These are phyloP conservation scores for Drechslerella dactyloides DNA, from an alignment of 2,329 filamentous ascomycete genomes.

Conservation along the genomic window DNA sequence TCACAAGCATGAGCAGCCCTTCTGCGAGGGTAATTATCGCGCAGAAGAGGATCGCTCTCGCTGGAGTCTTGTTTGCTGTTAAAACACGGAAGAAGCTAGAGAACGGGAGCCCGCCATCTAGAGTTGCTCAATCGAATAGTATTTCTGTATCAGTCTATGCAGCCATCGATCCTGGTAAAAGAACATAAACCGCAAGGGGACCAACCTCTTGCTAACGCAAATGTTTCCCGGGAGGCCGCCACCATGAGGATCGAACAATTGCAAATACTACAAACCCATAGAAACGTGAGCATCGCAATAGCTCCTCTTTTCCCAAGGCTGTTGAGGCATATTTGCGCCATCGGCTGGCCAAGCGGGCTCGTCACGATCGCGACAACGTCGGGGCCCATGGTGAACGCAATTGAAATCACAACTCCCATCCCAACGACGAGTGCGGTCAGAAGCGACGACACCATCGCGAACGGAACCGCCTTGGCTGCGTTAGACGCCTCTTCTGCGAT, in stretches of 20 bases:
- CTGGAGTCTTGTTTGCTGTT: slow-evolving; percentile 55
- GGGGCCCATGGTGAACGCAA: slow-evolving; percentile 46
- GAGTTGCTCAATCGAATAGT: not conserved
- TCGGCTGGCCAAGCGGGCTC: slow-evolving; percentile 37
- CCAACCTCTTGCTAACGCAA: slow-evolving; percentile 56
- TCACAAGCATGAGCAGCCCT: slow-evolving; percentile 57
- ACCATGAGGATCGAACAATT: slow-evolving; percentile 57
- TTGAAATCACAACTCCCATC: slow-evolving; percentile 45
- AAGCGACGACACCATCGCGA: slow-evolving; percentile 56
- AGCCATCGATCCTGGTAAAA: too few relatives aligned
- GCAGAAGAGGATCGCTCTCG: slow-evolving; percentile 55
- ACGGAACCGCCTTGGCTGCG: slow-evolving; percentile 56
- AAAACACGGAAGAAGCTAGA: slow-evolving; percentile 55
- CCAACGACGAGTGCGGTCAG: slow-evolving; percentile 52
- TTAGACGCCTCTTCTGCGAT: slow-evolving; percentile 56
- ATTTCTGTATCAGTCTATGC: not conserved
- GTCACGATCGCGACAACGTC: slow-evolving; percentile 36
- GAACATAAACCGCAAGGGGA: too few relatives aligned
- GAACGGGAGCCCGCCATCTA: slow-evolving; percentile 56
- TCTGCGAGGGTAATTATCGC: slow-evolving; percentile 54
- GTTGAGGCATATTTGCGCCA: slow-evolving; percentile 46
- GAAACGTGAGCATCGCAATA: slow-evolving; percentile 55
- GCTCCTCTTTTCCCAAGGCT: slow-evolving; percentile 38
- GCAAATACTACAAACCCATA: slow-evolving; percentile 55
- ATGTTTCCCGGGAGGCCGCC: slow-evolving; percentile 56